A percentile compares a stretch with the other conserved stretches of the same genome.
These are phyloP conservation scores for Pseudonitzschia delicatissima DNA, from an alignment of 108 stramenopile species.

Conservation along the genomic window DNA sequence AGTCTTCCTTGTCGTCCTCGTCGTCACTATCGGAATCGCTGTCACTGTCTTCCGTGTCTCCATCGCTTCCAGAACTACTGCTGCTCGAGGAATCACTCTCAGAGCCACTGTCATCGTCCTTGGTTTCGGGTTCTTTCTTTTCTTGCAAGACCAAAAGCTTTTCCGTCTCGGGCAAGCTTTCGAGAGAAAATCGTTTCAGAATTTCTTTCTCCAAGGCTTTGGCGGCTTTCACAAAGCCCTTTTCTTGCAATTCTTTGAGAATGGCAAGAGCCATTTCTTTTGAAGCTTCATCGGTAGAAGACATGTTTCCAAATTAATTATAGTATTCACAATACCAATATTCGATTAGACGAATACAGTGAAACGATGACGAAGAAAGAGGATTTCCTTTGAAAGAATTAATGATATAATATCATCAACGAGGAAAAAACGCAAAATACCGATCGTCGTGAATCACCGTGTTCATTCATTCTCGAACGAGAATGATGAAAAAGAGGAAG, in stretches of 20 bases:
- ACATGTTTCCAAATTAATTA: too few relatives aligned
- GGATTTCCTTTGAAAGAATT: too few relatives aligned
- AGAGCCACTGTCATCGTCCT: conserved; percentile 3
- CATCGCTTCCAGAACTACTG: not conserved
- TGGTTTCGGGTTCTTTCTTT: not conserved
- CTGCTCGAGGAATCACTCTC: conserved; percentile 9
- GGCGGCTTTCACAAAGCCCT: conserved; percentile 24
- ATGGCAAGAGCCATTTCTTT: conserved; percentile 36
- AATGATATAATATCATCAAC: too few relatives aligned
- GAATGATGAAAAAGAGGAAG: too few relatives aligned
- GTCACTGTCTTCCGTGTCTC: conserved; percentile 14
- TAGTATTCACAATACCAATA: too few relatives aligned
- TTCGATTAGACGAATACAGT: too few relatives aligned
- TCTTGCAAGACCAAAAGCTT: conserved; percentile 3
- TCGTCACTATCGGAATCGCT: conserved; percentile 19
- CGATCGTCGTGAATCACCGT: too few relatives aligned
- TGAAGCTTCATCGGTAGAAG: conserved; percentile 28
- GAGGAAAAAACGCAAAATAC: too few relatives aligned
- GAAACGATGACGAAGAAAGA: too few relatives aligned
- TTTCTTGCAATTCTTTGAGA: conserved; percentile 15
- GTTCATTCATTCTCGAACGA: too few relatives aligned
- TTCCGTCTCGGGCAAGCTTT: conserved; percentile 6
- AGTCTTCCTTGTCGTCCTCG: conserved; percentile 19
- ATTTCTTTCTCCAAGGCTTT: conserved; percentile 39
- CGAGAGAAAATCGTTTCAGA: conserved; percentile 23